phyloP scores from a whole-genome alignment of 164 flowering plant species.

The Cinnamomum micranthum region DNA sequence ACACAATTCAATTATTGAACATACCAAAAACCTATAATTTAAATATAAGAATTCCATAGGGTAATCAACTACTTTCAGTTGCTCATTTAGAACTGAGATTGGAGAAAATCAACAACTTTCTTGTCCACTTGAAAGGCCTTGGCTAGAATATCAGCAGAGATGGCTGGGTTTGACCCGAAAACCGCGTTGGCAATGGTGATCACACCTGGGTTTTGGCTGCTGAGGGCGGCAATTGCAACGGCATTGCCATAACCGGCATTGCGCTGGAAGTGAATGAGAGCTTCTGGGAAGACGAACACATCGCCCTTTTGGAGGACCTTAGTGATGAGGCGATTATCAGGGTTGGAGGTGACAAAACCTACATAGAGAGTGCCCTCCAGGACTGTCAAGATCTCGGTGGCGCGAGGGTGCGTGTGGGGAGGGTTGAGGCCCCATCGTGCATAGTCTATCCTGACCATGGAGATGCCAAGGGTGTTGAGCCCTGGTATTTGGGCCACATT shows the following conservation, averaged over 20 bases:
- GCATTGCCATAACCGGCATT: background rate
- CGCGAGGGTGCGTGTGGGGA: background rate
- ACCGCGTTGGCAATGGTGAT: constrained; percentile 10
- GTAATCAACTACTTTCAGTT: no score
- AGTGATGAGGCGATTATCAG: constrained; percentile 2
- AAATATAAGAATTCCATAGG: no score
- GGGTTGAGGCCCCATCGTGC: background rate
- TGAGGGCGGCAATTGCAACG: background rate
- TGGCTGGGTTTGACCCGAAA: constrained; percentile 1
- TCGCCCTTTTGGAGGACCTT: constrained; percentile 3
- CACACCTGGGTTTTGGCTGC: constrained; percentile 6
- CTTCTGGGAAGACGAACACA: constrained; percentile 7
- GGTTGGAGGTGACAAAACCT: background rate
- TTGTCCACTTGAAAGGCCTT: constrained; percentile 10
- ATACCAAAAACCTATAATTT: no score
- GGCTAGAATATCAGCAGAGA: constrained; percentile 3
- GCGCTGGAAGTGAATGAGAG: background rate
- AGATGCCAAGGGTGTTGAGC: background rate
- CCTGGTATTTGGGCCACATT: background rate
- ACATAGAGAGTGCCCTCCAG: background rate
- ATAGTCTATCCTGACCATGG: background rate
- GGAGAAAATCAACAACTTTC: background rate
- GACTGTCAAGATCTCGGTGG: constrained; percentile 2
- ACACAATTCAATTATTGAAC: no score
- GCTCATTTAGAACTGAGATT: background rate